A percentile compares a stretch with the other conserved stretches of the same genome.
phyloP scores from a whole-genome alignment of 2,329 filamentous ascomycete genomes.

The Aspergillus fructus region DNA sequence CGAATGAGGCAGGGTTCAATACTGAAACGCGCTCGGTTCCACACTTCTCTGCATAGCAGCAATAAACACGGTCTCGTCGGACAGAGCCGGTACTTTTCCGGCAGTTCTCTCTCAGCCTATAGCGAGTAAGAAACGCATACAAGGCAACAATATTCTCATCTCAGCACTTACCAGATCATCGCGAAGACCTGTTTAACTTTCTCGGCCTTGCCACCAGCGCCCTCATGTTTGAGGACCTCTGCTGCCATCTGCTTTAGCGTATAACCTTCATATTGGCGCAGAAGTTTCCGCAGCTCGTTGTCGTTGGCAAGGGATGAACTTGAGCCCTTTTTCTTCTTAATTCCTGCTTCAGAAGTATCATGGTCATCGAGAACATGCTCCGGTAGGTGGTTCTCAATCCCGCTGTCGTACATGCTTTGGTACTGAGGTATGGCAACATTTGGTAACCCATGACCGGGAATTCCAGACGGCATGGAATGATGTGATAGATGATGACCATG shows the following conservation, averaged over 20 bases:
- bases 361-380: conserved; percentile 42
- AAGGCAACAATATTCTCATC: background rate
- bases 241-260: conserved; percentile 48
- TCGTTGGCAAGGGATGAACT: conserved; percentile 51
- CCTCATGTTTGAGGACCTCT: conserved; percentile 51
- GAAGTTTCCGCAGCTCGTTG: conserved; percentile 48
- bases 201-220: conserved; percentile 50
- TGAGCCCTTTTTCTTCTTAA: conserved; percentile 47
- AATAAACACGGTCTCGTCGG: conserved; percentile 88
- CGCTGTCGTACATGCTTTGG: conserved; percentile 41
- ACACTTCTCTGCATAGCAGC: conserved; percentile 90
- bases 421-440: conserved; percentile 38
- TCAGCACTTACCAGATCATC: conserved; percentile 50
- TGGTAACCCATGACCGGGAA: conserved; percentile 33
- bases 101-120: conserved; percentile 49
- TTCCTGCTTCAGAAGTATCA: conserved; percentile 44
- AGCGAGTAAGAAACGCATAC: conserved; percentile 11
- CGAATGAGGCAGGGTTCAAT: conserved; percentile 94
- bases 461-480: conserved; percentile 36
- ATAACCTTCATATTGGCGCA: conserved; percentile 48
- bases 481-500: conserved; percentile 35
- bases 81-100: conserved; percentile 63
- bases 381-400: conserved; percentile 42
- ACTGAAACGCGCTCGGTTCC: conserved; percentile 92
- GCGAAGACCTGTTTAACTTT: conserved; percentile 54